Conservation (phyloP, 2,329 filamentous ascomycete species). For the Alternaria angustiovoidea region DNA sequence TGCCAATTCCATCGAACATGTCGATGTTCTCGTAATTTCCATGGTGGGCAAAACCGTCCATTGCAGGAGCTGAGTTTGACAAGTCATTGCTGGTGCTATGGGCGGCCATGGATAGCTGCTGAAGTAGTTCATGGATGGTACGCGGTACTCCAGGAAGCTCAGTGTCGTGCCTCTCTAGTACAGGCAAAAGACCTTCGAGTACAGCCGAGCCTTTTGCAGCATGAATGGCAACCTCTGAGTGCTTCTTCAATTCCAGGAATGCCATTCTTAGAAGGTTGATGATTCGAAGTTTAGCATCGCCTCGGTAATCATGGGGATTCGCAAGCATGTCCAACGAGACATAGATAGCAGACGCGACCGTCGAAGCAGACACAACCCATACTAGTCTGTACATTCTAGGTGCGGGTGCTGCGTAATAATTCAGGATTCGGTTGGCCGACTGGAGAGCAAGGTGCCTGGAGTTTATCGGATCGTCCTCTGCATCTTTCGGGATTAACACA, state of each 20-base stretch:
- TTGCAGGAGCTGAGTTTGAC: not conserved
- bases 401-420: conserved; percentile 12
- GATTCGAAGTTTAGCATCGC: conserved; percentile 3
- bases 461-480: conserved; percentile 4
- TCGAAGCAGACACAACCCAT: conserved; percentile 19
- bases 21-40: conserved; percentile 2
- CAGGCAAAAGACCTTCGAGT: conserved; percentile 10
- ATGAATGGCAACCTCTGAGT: conserved; percentile 16
- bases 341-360: conserved; percentile 16
- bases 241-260: conserved; percentile 14
- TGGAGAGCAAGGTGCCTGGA: conserved; percentile 13
- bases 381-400: conserved; percentile 18
- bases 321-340: conserved; percentile 16
- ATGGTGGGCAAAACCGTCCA: not conserved
- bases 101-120: conserved; percentile 13
- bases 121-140: conserved; percentile 15
- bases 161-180: conserved; percentile 11
- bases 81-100: not conserved
- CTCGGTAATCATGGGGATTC: conserved; percentile 14
- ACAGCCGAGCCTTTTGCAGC: conserved; percentile 17
- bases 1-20: conserved; percentile 7
- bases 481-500: conserved; percentile 8
- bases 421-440: conserved; percentile 14
- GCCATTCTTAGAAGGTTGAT: conserved; percentile 11
- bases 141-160: conserved; percentile 4